Evolutionary conservation across 345 rosid species (phyloP).

Genomic region (Melaleuca alternifolia): DNA sequence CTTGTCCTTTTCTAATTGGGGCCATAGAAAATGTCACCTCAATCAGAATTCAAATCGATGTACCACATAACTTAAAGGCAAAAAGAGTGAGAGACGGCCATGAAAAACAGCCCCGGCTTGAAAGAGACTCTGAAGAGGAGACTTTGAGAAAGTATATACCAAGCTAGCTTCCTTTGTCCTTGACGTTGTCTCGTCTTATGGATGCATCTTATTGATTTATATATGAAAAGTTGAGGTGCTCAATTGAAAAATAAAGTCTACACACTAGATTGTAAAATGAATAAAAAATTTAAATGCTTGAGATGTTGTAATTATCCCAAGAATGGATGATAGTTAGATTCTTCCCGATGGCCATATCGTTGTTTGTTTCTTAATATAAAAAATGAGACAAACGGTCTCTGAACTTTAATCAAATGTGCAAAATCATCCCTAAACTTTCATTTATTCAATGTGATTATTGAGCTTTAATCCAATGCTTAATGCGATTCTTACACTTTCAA

Average conservation of each 20-base stretch:
- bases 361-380: background rate
- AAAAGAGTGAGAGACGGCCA: no score
- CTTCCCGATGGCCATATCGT: background rate
- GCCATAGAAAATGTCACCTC: background rate
- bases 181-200: background rate
- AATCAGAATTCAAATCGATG: background rate
- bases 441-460: no score
- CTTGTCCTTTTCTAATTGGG: background rate
- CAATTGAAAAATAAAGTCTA: background rate
- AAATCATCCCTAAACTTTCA: no score
- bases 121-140: background rate
- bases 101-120: background rate
- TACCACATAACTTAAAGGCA: fast-evolving
- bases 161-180: background rate
- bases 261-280: background rate
- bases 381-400: no score
- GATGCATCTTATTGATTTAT: background rate
- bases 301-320: background rate
- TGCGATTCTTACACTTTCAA: no score
- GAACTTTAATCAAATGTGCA: no score
- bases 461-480: no score
- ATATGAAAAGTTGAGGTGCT: background rate
- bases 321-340: background rate
- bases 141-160: background rate
- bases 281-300: background rate